phyloP scores from a whole-genome alignment of 1,139 yeast genomes.

The Scheffersomyces insectosa region DNA sequence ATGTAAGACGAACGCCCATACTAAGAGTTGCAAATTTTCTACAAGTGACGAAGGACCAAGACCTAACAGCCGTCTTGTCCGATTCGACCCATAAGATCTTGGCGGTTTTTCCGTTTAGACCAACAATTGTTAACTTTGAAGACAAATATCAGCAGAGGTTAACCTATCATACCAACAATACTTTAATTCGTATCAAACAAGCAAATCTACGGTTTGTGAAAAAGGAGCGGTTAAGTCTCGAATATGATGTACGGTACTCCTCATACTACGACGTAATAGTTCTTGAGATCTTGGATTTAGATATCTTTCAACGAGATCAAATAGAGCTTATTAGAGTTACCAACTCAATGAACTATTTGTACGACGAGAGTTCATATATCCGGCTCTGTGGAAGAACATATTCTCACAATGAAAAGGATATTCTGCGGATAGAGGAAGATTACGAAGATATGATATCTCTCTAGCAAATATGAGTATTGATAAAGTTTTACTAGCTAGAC shows the following conservation, averaged over 20 bases:
- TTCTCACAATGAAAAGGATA: background rate
- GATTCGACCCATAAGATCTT: constrained; percentile 34
- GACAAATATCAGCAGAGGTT: constrained; percentile 29
- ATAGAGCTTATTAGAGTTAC: constrained; percentile 19
- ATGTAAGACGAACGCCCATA: constrained; percentile 23
- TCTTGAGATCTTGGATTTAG: constrained; percentile 27
- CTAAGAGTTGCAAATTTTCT: constrained; percentile 29
- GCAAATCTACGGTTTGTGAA: constrained; percentile 27
- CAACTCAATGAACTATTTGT: constrained; percentile 17
- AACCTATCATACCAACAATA: constrained; percentile 29
- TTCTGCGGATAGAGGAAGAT: constrained; percentile 2
- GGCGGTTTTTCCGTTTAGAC: constrained; percentile 28
- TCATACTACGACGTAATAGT: constrained; percentile 16
- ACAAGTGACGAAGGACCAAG: constrained; percentile 17
- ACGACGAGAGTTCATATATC: constrained; percentile 15
- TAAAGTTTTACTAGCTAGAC: no score
- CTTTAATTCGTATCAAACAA: constrained; percentile 23
- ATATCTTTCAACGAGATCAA: constrained; percentile 33
- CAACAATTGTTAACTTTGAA: constrained; percentile 33
- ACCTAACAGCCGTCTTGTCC: constrained; percentile 29
- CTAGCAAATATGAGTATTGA: background rate
- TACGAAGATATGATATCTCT: constrained; percentile 10
- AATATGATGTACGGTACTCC: no score
- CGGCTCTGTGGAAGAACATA: constrained; percentile 8
- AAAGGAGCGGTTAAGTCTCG: background rate